These are phyloP conservation scores for Ascochyta viciae-villosae DNA, from an alignment of 2,329 filamentous ascomycete genomes.

Conservation along the genomic window DNA sequence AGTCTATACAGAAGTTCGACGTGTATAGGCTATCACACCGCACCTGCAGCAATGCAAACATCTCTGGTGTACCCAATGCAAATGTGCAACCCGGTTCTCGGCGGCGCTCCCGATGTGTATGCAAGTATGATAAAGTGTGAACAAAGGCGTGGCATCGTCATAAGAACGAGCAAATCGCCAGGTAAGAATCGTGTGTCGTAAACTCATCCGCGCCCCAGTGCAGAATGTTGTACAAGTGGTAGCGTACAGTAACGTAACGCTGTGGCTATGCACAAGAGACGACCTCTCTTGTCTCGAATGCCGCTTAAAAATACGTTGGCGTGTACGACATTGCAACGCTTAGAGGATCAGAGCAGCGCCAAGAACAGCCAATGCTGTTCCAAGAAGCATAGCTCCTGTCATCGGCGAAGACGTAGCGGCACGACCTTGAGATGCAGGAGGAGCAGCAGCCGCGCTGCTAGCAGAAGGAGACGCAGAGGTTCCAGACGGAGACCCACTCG, in stretches of 20 bases:
- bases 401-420: conserved; percentile 6
- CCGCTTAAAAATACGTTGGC: not conserved
- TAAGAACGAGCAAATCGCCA: not conserved
- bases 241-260: not conserved
- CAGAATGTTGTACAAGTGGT: conserved; percentile 1
- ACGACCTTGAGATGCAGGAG: conserved; percentile 19
- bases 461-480: conserved; percentile 8
- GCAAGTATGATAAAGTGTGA: conserved; percentile 1
- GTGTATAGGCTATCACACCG: not conserved
- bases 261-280: not conserved
- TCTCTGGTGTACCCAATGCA: not conserved
- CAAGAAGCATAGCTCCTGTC: conserved; percentile 12
- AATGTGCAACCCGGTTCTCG: not conserved
- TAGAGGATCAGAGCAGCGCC: conserved; percentile 24
- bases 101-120: not conserved
- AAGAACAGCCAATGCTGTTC: conserved; percentile 13
- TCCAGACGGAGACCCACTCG: not conserved
- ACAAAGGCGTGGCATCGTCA: not conserved
- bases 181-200: conserved; percentile 4
- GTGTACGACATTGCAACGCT: not conserved
- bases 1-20: conserved; percentile 5
- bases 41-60: not conserved
- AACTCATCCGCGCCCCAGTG: not conserved
- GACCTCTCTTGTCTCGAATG: not conserved
- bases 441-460: conserved; percentile 16